Base-by-base conservation (phyloP, 169 alveolate genomes). In the Plasmodium fragile region DNA sequence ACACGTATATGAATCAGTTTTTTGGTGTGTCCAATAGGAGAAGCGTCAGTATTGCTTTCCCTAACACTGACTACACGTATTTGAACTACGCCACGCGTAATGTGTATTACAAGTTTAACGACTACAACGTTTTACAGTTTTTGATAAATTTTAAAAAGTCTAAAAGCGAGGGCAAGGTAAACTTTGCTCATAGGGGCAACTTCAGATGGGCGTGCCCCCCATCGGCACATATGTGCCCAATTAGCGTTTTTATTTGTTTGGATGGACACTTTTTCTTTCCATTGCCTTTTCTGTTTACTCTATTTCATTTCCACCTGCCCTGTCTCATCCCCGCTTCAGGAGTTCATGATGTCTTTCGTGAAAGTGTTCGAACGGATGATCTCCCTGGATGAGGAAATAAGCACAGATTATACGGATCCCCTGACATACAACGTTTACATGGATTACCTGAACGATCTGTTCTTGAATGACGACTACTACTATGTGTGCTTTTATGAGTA, bases 101-200 rank as follows among this genome's bases (percentile, higher is more conserved):
- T 78, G 69, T 78, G 69, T 89, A 89, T 41, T 89, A 78, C 82
- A 89, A 22, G 22, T 89, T 89, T 72, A 89, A 89, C 69, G 90
- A 89, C 22, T 89, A 89, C 32, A 89, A 77, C 52, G 82, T 89
- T 22, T 72, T 89, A 10, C 94, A 89, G 52, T 89, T 89, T 69
- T 71, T 89, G 81, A 30, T 89, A 78, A 89, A 78, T 78, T 89
- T 77, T 41, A 89, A 89, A 25, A 78, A 71, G n/a, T 89, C 87
- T 11, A 89, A 89, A 43, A 89, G 82, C 30, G 87, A 78, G 52
- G 87, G 90, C 59, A 89, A 89, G 83, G 94, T 89, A 78, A 89
- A 4, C 16, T 4, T 4, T 7, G 59, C 53, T 36, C 11, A 80
- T 32, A 49, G 59, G 59, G 59, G 59, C 59, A 11, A 49, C 59